These are phyloP conservation scores for Colletotrichum abscissum DNA, from an alignment of 2,329 filamentous ascomycete species.

Conservation along the genomic window DNA sequence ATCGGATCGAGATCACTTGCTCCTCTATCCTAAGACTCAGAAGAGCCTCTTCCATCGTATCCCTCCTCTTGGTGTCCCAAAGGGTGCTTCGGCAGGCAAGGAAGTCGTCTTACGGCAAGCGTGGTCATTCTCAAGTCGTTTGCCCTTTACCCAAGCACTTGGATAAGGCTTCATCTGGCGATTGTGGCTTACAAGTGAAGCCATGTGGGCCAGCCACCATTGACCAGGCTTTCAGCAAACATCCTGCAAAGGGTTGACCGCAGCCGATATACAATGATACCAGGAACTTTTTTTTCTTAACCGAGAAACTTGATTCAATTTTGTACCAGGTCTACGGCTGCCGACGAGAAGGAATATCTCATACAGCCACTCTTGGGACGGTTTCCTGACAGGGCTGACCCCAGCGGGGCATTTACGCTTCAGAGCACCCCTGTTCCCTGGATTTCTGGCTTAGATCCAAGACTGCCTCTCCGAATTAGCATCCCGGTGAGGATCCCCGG, in stretches of 20 bases:
- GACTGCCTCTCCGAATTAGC: conserved; percentile 29
- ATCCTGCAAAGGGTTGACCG: neutral
- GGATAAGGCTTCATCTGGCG: neutral
- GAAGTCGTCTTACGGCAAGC: conserved; percentile 8
- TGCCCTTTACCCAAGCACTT: neutral
- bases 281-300: neutral
- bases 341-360: conserved; percentile 20
- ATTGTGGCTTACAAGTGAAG: neutral
- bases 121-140: neutral
- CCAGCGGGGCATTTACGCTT: conserved; percentile 33
- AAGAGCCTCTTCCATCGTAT: neutral
- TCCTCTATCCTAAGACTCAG: neutral
- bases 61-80: neutral
- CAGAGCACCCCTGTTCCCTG: conserved; percentile 33
- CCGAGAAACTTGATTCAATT: conserved; percentile 21
- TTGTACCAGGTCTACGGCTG: conserved; percentile 35
- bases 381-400: conserved; percentile 36
- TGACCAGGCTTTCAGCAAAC: neutral
- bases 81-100: neutral
- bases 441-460: conserved; percentile 19
- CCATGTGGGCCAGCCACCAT: neutral
- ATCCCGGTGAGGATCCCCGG: conserved; percentile 37
- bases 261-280: neutral
- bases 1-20: conserved; percentile 22
- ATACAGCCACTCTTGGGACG: conserved; percentile 19